Evolutionary conservation across 2,329 filamentous ascomycete species (phyloP).

Genomic region (Stylonectria norvegica): DNA sequence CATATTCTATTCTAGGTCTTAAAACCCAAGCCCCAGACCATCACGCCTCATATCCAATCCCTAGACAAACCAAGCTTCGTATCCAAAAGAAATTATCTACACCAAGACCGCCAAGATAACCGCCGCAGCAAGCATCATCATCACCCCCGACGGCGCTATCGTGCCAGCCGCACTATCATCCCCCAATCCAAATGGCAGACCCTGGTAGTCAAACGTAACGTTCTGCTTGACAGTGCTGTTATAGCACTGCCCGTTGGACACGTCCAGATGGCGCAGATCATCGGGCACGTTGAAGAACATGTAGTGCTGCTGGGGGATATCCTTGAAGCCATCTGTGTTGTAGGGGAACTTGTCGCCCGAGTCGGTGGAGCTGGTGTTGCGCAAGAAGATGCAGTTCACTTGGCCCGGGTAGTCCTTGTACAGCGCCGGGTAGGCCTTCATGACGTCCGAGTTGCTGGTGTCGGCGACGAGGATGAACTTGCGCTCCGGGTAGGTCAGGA

Average conservation of each 20-base stretch:
- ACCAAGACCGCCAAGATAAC: conserved; percentile 21
- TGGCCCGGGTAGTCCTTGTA: conserved; percentile 65
- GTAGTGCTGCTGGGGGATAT: conserved; percentile 62
- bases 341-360: conserved; percentile 67
- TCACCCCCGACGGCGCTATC: conserved; percentile 18
- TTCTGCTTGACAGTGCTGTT: conserved; percentile 65
- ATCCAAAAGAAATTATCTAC: too few species aligned
- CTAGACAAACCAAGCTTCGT: too few species aligned
- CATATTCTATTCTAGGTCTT: too few species aligned
- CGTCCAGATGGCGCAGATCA: conserved; percentile 63
- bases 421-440: conserved; percentile 61
- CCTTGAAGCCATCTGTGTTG: conserved; percentile 68
- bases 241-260: conserved; percentile 64
- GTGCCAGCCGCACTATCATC: conserved; percentile 30
- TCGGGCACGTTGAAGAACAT: conserved; percentile 78
- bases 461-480: conserved; percentile 76
- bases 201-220: conserved; percentile 66
- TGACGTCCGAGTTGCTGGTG: conserved; percentile 73
- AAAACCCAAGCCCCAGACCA: too few species aligned
- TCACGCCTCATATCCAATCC: too few species aligned
- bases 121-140: conserved; percentile 18
- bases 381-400: conserved; percentile 73
- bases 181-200: conserved; percentile 47
- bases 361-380: conserved; percentile 72
- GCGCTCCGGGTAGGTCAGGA: conserved; percentile 69